phyloP scores from a whole-genome alignment of 306 rosid genomes.

The Acacia confusa region DNA sequence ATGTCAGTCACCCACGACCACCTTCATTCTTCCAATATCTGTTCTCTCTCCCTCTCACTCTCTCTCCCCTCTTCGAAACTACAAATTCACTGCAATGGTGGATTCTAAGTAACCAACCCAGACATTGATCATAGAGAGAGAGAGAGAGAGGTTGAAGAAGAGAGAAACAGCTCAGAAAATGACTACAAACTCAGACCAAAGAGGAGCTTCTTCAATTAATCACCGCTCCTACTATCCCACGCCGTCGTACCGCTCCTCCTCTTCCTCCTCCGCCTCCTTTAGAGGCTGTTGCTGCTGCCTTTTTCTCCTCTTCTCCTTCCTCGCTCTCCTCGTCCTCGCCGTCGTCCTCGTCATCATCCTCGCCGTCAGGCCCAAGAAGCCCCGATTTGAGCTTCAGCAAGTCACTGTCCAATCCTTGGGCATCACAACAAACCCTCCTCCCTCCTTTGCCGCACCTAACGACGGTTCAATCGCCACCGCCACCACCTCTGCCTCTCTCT shows the following conservation, averaged over 20 bases:
- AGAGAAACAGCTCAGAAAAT: constrained; percentile 21
- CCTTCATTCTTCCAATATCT: not conserved
- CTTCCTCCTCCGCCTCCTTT: constrained; percentile 70
- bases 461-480: constrained; percentile 21
- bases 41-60: not conserved
- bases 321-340: constrained; percentile 75
- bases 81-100: not conserved
- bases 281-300: constrained; percentile 96
- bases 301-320: constrained; percentile 80
- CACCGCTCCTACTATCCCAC: constrained; percentile 35
- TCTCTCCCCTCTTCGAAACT: not conserved
- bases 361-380: constrained; percentile 89
- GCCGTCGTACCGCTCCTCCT: constrained; percentile 46
- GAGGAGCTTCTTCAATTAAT: constrained; percentile 22
- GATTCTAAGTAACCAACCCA: not conserved
- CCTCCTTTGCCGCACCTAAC: constrained; percentile 19
- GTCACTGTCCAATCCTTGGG: constrained; percentile 89
- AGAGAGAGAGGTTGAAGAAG: not conserved
- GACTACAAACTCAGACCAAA: constrained; percentile 23
- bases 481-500: constrained; percentile 60
- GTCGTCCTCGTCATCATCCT: constrained; percentile 69
- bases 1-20: not conserved
- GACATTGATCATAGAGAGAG: not conserved
- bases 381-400: constrained; percentile 90
- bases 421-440: constrained; percentile 51